A percentile compares a stretch with the other conserved stretches of the same genome.
Evolutionary conservation across 306 rosid genomes (phyloP).

Genomic region (Sophora flavescens): DNA sequence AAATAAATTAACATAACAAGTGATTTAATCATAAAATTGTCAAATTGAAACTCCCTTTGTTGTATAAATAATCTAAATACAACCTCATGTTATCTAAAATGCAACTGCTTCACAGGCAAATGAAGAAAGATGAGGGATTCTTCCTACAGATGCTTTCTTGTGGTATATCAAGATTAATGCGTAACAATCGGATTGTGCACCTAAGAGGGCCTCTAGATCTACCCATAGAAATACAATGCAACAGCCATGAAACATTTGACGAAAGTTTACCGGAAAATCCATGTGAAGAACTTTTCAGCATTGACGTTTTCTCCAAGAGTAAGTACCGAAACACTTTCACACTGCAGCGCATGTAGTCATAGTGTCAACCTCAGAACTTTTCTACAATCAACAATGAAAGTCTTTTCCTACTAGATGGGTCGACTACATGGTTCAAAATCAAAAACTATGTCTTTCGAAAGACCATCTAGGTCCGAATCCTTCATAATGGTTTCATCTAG

Average conservation of each 20-base stretch:
- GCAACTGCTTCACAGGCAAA: constrained; percentile 59
- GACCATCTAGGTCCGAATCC: too few species aligned
- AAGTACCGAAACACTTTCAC: constrained; percentile 38
- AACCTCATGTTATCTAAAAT: constrained; percentile 14
- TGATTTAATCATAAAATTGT: not conserved
- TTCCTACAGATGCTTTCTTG: constrained; percentile 66
- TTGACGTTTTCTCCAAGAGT: constrained; percentile 46
- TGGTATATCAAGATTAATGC: constrained; percentile 65
- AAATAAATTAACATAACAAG: not conserved
- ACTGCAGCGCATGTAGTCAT: not conserved
- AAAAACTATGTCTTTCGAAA: too few species aligned
- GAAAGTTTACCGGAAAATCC: constrained; percentile 71
- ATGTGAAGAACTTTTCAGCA: constrained; percentile 40
- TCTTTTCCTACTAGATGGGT: too few species aligned
- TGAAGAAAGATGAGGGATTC: constrained; percentile 69
- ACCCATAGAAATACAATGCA: constrained; percentile 40
- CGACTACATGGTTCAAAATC: too few species aligned
- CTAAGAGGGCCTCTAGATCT: constrained; percentile 56
- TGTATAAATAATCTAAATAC: constrained; percentile 5
- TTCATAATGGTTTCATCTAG: too few species aligned
- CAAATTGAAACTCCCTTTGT: constrained; percentile 31
- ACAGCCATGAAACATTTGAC: constrained; percentile 53
- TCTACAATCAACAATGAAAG: not conserved
- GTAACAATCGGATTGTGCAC: constrained; percentile 51
- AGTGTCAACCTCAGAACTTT: not conserved